Conservation (phyloP, 2,329 filamentous ascomycete genomes). For the Furcasterigmium furcatum region DNA sequence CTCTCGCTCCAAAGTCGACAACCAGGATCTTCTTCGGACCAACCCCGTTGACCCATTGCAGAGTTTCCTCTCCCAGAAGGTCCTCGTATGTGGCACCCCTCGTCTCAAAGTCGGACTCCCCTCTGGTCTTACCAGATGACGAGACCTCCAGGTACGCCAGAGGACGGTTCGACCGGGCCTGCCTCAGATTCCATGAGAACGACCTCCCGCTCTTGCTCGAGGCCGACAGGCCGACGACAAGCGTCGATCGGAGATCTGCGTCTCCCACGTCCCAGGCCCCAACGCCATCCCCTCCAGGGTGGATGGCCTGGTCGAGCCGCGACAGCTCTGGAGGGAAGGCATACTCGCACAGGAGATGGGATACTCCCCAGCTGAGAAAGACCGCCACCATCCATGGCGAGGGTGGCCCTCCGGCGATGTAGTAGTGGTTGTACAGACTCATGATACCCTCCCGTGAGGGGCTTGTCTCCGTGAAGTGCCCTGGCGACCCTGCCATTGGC, state of each 20-base stretch:
- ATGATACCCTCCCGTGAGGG: too few relatives aligned
- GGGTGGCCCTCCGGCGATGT: constrained; percentile 10
- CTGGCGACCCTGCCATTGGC: too few relatives aligned
- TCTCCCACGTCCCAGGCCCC: constrained; percentile 22
- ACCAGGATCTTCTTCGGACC: constrained; percentile 14
- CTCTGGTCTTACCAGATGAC: constrained; percentile 10
- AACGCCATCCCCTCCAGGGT: constrained; percentile 9
- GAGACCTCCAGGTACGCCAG: constrained; percentile 22
- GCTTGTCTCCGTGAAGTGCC: too few relatives aligned
- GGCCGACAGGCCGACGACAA: constrained; percentile 24
- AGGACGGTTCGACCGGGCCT: constrained; percentile 13
- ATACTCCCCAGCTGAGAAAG: constrained; percentile 18
- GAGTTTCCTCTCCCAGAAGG: background rate
- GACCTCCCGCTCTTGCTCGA: constrained; percentile 23
- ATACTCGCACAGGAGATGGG: constrained; percentile 25
- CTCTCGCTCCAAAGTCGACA: constrained; percentile 14
- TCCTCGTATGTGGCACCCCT: constrained; percentile 10
- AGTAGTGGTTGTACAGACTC: constrained; percentile 42
- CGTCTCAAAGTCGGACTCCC: constrained; percentile 2
- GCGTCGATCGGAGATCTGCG: constrained; percentile 26
- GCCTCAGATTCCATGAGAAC: constrained; percentile 20
- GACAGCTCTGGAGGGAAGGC: constrained; percentile 22
- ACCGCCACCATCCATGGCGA: constrained; percentile 10
- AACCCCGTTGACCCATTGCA: constrained; percentile 9
- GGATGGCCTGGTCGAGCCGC: constrained; percentile 10